Evolutionary conservation across 2,329 filamentous ascomycete species (phyloP).

Genomic region (Hypoxylon sp.): DNA sequence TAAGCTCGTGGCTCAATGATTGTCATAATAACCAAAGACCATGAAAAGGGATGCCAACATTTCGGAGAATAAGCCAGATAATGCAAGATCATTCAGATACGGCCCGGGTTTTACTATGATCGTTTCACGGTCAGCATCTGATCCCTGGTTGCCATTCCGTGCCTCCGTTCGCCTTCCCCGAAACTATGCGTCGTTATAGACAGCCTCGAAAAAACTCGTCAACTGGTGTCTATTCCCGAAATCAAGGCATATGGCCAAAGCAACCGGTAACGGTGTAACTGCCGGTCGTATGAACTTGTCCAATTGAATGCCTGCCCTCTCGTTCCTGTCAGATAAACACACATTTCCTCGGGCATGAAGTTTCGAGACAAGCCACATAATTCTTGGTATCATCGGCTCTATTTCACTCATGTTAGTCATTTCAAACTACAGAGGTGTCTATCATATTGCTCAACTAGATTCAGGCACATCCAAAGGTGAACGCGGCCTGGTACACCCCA

Average conservation of each 20-base stretch:
- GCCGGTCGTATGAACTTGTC: background rate
- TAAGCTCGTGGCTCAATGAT: background rate
- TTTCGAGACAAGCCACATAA: background rate
- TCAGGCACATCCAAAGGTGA: background rate
- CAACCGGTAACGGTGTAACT: background rate
- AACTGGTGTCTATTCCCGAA: slow-evolving; percentile 2
- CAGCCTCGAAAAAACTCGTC: background rate
- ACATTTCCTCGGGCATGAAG: too few species aligned
- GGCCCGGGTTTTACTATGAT: background rate
- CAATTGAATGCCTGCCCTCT: background rate
- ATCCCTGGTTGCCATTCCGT: background rate
- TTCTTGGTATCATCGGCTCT: background rate
- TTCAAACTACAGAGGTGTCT: background rate
- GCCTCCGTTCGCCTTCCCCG: background rate
- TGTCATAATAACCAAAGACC: background rate
- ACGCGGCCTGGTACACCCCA: background rate
- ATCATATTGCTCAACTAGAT: background rate
- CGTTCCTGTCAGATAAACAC: background rate
- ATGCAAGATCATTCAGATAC: background rate
- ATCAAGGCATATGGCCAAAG: background rate
- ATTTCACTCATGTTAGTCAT: background rate
- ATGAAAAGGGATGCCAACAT: background rate
- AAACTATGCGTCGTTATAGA: background rate
- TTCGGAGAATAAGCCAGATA: background rate
- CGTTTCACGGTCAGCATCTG: background rate